Percentiles rank a stretch among this genome's conserved stretches.
Conservation (phyloP, 768 basidiomycete genomes). For the Asterophora lycoperdoides region DNA sequence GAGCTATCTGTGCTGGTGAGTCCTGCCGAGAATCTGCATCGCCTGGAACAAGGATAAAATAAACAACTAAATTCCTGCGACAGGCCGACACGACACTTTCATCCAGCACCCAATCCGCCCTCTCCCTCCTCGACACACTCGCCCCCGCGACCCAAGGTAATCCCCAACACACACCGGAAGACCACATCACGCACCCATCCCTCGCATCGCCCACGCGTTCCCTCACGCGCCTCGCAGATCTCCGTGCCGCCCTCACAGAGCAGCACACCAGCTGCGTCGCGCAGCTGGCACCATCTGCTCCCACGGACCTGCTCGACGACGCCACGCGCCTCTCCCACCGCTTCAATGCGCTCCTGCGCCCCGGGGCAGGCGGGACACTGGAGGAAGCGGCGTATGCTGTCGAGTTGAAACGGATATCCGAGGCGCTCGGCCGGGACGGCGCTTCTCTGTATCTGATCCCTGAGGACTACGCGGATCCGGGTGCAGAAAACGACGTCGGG, state of each 20-base stretch:
- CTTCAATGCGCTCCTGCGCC: neutral
- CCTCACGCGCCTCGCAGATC: conserved; percentile 7
- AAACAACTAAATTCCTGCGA: neutral
- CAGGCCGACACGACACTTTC: conserved; percentile 15
- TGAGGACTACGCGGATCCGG: conserved; percentile 1
- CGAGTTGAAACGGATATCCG: conserved; percentile 10
- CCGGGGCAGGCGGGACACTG: neutral
- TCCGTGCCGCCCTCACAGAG: conserved; percentile 11
- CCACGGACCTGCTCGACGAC: conserved; percentile 7
- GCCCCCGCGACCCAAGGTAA: neutral
- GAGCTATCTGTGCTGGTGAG: conserved; percentile 28
- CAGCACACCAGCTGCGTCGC: conserved; percentile 1
- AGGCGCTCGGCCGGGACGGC: conserved; percentile 2
- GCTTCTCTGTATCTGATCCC: neutral
- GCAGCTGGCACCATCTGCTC: neutral
- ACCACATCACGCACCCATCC: neutral
- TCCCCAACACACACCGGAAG: neutral
- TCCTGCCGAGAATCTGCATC: neutral
- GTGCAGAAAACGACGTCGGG: neutral
- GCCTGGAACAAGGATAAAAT: neutral
- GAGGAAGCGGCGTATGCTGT: conserved; percentile 13
- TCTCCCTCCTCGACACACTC: conserved; percentile 9
- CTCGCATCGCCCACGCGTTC: conserved; percentile 1
- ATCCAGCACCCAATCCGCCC: conserved; percentile 10
- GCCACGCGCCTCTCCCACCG: neutral